phyloP scores from a whole-genome alignment of 768 basidiomycete genomes.

The Mycena chlorophos region DNA sequence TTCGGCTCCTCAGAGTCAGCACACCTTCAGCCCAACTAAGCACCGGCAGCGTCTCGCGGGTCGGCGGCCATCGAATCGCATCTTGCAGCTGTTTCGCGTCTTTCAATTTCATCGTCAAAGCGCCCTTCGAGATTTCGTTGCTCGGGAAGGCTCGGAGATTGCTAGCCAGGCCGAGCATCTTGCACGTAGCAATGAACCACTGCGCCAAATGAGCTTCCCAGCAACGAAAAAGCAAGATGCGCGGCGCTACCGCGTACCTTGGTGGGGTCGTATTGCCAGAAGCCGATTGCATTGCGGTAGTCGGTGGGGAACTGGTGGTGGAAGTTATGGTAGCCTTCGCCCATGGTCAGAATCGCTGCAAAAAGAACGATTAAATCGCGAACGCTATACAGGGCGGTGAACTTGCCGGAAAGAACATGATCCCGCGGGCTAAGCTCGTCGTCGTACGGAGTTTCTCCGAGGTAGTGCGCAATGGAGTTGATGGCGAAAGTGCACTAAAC shows the following conservation, averaged over 20 bases:
- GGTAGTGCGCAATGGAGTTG: constrained; percentile 52
- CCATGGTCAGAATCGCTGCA: constrained; percentile 76
- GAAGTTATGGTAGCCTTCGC: constrained; percentile 90
- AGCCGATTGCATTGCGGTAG: constrained; percentile 73
- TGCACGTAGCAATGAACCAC: constrained; percentile 84
- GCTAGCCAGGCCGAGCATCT: constrained; percentile 66
- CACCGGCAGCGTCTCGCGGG: constrained; percentile 63
- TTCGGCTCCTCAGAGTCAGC: constrained; percentile 33
- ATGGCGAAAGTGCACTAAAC: constrained; percentile 2
- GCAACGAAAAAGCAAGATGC: constrained; percentile 19
- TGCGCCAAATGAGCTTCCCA: constrained; percentile 49
- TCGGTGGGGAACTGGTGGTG: constrained; percentile 92
- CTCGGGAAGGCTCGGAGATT: constrained; percentile 84
- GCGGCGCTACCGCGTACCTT: constrained; percentile 36
- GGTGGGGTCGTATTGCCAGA: constrained; percentile 74
- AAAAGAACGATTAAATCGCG: not conserved
- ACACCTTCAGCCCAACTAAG: constrained; percentile 81
- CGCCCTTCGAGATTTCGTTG: constrained; percentile 84
- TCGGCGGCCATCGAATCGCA: constrained; percentile 58
- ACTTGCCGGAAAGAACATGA: constrained; percentile 59
- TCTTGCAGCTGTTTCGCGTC: constrained; percentile 65
- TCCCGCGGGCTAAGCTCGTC: constrained; percentile 77
- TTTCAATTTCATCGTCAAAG: constrained; percentile 82
- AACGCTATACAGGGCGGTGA: not conserved
- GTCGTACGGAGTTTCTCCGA: constrained; percentile 81